Percentiles rank a stretch among this genome's conserved stretches.
These are phyloP conservation scores for Fraxinus pennsylvanica DNA, from an alignment of 257 asterid genomes.

Conservation along the genomic window DNA sequence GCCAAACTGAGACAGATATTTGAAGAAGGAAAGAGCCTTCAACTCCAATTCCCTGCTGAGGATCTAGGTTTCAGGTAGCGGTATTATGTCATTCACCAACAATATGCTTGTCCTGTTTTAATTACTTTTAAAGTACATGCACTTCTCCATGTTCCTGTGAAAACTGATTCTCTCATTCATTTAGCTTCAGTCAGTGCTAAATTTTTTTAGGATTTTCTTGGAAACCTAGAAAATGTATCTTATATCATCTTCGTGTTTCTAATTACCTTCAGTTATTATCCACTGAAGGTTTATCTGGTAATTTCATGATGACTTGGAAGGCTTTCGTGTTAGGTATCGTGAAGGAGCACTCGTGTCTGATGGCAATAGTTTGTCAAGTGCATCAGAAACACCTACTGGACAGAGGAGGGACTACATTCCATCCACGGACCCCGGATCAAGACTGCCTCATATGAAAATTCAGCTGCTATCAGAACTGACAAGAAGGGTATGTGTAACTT, in stretches of 20 bases:
- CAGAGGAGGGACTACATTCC: conserved; percentile 84
- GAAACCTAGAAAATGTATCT: neutral
- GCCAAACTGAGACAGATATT: conserved; percentile 65
- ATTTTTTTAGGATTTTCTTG: neutral
- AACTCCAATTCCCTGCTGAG: conserved; percentile 97
- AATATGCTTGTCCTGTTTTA: neutral
- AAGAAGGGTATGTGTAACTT: conserved; percentile 43
- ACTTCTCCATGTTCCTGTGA: neutral
- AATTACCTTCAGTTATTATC: neutral
- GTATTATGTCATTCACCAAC: neutral
- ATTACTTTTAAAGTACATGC: neutral
- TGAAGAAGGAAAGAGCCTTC: conserved; percentile 92
- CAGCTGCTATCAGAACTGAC: conserved; percentile 39
- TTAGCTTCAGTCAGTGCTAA: neutral
- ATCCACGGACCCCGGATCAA: conserved; percentile 77
- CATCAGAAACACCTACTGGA: conserved; percentile 65
- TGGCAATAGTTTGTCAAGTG: conserved; percentile 28
- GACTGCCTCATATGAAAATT: conserved; percentile 78
- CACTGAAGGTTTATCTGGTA: conserved; percentile 1
- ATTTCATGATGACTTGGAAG: conserved; percentile 18
- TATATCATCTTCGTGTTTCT: neutral
- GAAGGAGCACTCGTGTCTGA: conserved; percentile 74
- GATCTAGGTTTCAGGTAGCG: conserved; percentile 88
- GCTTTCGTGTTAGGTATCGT: conserved; percentile 50
- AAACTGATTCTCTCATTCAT: neutral